Base-by-base conservation (phyloP, 331 rosid genomes). In the Telfairia occidentalis region DNA sequence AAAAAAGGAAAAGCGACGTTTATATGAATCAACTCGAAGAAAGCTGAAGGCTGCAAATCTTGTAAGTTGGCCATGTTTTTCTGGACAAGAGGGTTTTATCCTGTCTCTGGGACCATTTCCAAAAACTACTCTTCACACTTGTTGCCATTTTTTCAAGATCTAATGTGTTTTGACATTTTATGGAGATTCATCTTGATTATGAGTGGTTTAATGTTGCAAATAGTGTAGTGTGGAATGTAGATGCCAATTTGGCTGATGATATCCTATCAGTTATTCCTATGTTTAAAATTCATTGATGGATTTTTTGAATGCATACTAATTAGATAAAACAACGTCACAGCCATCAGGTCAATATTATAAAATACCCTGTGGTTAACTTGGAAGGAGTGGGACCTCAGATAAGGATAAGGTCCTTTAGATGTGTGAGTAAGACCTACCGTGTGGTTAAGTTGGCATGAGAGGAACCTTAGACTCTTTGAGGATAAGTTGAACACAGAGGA, bases 21-120 rank as follows among this genome's bases (percentile, higher is more conserved):
- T 86, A 75, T 95, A 95, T 12, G 96, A 95, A 72, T 84, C 80
- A 45, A 79, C 81, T 74, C 84, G 92, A 82, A 86, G 92, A 82
- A 86, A 84, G 76, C 46, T 70, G 70, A 89, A 88, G 77, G 80
- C 82, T 79, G 77, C 89, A 28, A 76, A 80, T 59, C 34, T 60
- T 53, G 79, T 86, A 79, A 83, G 82, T 84, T 78, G 86, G 86
- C 88, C 82, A 76, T 67, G 81, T 79, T 79, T 71, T 54, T 85
- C 84, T 50, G 88, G 79, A 82, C 86, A 84, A 85, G 92, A 83
- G 96, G 90, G 87, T 76, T 81, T 74, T 75, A 59, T 74, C 79
- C 46, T 71, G 45, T 80, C 73, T 58, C 63, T 70, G 40, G 34
- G 81, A 82, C 66, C 15, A 15, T 45, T 24, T 69, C 7, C 19